phyloP scores from a whole-genome alignment of 192 early-diverging fungal species.

The Geranomyces michiganensis region DNA sequence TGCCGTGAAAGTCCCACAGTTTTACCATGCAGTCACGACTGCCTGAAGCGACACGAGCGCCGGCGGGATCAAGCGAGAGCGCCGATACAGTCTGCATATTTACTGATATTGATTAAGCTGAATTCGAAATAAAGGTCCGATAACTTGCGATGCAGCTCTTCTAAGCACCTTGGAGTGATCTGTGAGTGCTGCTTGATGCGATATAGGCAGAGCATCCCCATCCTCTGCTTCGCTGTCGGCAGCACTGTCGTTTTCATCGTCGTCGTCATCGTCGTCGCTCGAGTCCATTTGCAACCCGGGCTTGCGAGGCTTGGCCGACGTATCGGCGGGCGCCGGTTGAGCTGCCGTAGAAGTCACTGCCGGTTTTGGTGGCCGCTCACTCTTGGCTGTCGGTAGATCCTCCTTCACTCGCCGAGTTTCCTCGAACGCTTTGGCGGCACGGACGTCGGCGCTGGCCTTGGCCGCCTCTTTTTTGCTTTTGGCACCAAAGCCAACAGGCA shows the following conservation, averaged over 20 bases:
- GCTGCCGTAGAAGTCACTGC: background rate
- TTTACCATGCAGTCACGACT: slow-evolving; percentile 79
- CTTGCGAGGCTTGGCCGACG: background rate
- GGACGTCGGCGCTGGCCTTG: background rate
- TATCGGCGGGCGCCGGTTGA: background rate
- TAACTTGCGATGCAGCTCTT: no score
- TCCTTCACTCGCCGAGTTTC: slow-evolving; percentile 12
- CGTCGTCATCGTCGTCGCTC: slow-evolving; percentile 47
- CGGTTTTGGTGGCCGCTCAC: background rate
- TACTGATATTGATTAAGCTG: no score
- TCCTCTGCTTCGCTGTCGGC: slow-evolving; percentile 27
- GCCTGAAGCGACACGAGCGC: slow-evolving; percentile 76
- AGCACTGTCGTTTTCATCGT: slow-evolving; percentile 41
- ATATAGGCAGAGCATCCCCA: slow-evolving; percentile 60
- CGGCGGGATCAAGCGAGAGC: slow-evolving; percentile 81
- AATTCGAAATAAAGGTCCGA: no score
- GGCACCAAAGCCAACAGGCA: slow-evolving; percentile 39
- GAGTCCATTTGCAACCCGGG: slow-evolving; percentile 18
- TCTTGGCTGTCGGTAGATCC: background rate
- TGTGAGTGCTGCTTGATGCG: slow-evolving; percentile 66
- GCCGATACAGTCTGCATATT: slow-evolving; percentile 68
- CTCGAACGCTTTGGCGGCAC: slow-evolving; percentile 17
- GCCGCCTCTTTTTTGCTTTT: slow-evolving; percentile 3
- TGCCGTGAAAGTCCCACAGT: slow-evolving; percentile 93
- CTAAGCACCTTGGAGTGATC: slow-evolving; percentile 67